Base-by-base conservation (phyloP, 192 early-diverging fungal genomes). In the Coemansia sp. region DNA sequence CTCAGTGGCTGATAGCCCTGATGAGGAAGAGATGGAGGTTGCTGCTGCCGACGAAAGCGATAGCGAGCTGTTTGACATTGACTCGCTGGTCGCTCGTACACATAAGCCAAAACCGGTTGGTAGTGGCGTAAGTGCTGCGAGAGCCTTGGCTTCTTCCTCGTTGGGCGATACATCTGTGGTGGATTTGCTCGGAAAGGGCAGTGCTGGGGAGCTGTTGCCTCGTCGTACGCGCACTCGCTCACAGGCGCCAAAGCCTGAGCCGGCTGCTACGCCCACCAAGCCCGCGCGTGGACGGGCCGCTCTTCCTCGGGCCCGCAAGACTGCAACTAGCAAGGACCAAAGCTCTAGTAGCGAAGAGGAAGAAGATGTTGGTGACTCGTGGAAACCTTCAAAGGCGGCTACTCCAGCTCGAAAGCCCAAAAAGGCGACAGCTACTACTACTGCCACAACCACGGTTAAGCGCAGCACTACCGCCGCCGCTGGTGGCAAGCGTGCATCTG, bases 11-110 rank as follows among this genome's bases (percentile, higher is more conserved):
- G 39, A 8, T 7, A 50, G 18, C n/a, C 4, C n/a, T 8, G 49
- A 50, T 22, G 39, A 43, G 7, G 40, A 44, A 2, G 31, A 58
- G 5, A 15, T 13, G 9, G 63, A 44, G n/a, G 44, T 10, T 3
- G 22, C 16, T 47, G 29, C 16, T 47, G 29, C 36, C 15, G 43
- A 46, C 6, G 64, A 33, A 22, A 40, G 36, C 39, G 62, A 64
- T 39, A 64, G 69, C 47, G 69, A 71, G 34, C 22, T 61, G 34
- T 71, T 71, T 71, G 69, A 71, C 27, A 49, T 71, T 13, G 69
- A 71, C 52, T n/a, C 49, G 8, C 41, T 71, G 50, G 36, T 62
- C 40, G 61, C 61, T 62, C 16, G 15, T 5, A 3, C 61, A 3
- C 38, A 38, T 38, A 62, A 40, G 38, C 61, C 38, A 2, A 40